Base-by-base conservation (phyloP, 495 filamentous ascomycete genomes). In the Bryoglossum gracile region DNA sequence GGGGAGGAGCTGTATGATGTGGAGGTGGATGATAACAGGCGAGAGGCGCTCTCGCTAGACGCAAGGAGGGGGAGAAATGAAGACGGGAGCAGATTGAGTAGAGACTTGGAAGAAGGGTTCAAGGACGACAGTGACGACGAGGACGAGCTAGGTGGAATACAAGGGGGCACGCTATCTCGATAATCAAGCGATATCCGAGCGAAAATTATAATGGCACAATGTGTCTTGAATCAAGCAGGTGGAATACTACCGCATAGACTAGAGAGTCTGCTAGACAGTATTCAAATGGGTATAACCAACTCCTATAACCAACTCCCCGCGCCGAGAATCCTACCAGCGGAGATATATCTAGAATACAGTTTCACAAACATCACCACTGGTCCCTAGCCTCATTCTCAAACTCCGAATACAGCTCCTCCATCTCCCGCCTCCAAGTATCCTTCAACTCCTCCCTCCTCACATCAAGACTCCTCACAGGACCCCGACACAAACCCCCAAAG, bases 31-130 rank as follows among this genome's bases (percentile, higher is more conserved):
- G 69, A 77, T 52, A 69, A 37, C 46, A 75, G 57, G 65, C 75
- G 52, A 50, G 65, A 65, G 50, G 73, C 65, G 58, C 71, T 59
- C 48, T 70, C 63, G 55, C 52, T 22, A 37, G 63, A 55, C 59
- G 51, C 33, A 54, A 53, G 46, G 55, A 54, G 59, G 41, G 54
- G 47, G 2, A 19, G 39, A 35, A 47, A 57, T 23, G 71, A 71
- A 24, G 51, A 63, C 17, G 69, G 76, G 44, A 68, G 78, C 50
- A 74, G 89, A 53, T 59, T 94, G 41, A 89, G 86, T 68, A 74
- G 87, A 61, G 89, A 95, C 50, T 48, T 94, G 46, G 87, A 92
- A 63, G 78, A 86, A 50, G 87, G 86, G 1, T 94, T 94, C 60
- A 81, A 78, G 70, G 84, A 89, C 67, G 84, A 88, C 60, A 89